Percentiles rank a stretch among this genome's conserved stretches.
phyloP scores from a whole-genome alignment of 768 basidiomycete species.

The Auriscalpium vulgare region DNA sequence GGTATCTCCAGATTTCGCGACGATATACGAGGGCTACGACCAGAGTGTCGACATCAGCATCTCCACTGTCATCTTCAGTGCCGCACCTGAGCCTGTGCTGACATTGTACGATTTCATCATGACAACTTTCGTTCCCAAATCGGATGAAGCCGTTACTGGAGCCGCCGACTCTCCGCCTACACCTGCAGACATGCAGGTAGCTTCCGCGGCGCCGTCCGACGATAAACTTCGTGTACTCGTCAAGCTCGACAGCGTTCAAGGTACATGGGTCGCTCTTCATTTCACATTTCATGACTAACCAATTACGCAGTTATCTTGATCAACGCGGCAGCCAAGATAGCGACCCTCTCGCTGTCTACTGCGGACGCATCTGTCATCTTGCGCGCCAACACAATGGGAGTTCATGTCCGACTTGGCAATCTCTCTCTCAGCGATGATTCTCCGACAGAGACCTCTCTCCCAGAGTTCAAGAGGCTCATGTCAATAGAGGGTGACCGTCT shows the following conservation, averaged over 20 bases:
- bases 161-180: too few species aligned
- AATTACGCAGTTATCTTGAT: slow-evolving; percentile 58
- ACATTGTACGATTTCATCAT: slow-evolving; percentile 94
- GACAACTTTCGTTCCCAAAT: slow-evolving; percentile 80
- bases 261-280: slow-evolving; percentile 36
- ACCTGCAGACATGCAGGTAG: neutral
- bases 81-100: slow-evolving; percentile 85
- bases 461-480: slow-evolving; percentile 76
- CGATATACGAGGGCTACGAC: slow-evolving; percentile 75
- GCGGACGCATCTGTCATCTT: slow-evolving; percentile 80
- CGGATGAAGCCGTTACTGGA: slow-evolving; percentile 1
- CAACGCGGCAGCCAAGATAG: slow-evolving; percentile 60
- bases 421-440: slow-evolving; percentile 77
- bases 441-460: slow-evolving; percentile 36
- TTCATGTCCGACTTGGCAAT: slow-evolving; percentile 78
- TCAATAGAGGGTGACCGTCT: slow-evolving; percentile 93
- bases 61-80: slow-evolving; percentile 84
- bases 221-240: slow-evolving; percentile 72
- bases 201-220: slow-evolving; percentile 3
- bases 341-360: slow-evolving; percentile 84
- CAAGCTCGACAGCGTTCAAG: slow-evolving; percentile 77
- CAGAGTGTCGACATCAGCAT: slow-evolving; percentile 82
- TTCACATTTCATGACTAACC: neutral
- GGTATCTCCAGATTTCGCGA: slow-evolving; percentile 78
- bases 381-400: slow-evolving; percentile 60